Conservation (phyloP, 257 asterid genomes). For the Scutellaria galericulata region DNA sequence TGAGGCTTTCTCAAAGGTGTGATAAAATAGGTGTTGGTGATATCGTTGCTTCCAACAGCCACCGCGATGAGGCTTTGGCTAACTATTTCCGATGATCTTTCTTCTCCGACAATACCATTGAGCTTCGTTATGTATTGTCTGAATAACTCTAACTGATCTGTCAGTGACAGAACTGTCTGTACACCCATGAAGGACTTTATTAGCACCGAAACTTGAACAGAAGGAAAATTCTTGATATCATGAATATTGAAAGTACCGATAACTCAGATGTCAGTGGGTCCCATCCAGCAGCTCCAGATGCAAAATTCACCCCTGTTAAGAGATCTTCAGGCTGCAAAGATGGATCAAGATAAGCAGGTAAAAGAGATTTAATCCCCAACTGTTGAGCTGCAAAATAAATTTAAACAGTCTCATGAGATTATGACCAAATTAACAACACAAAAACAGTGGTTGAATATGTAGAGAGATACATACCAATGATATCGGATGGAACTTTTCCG, state of each 20-base stretch:
- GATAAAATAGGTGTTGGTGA: slow-evolving; percentile 54
- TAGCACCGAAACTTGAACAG: no score
- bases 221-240: no score
- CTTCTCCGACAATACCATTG: slow-evolving; percentile 48
- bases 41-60: slow-evolving; percentile 56
- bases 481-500: slow-evolving; percentile 67
- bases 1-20: slow-evolving; percentile 40
- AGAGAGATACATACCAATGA: slow-evolving; percentile 42
- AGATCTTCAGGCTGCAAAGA: slow-evolving; percentile 51
- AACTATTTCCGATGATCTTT: slow-evolving; percentile 41
- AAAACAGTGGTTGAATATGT: no score
- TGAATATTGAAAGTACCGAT: not conserved
- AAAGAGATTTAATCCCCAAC: slow-evolving; percentile 51
- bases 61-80: slow-evolving; percentile 36
- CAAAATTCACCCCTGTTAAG: slow-evolving; percentile 71
- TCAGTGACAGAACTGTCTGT: slow-evolving; percentile 50
- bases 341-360: slow-evolving; percentile 63
- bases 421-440: not conserved
- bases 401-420: no score
- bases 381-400: slow-evolving; percentile 47
- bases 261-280: slow-evolving; percentile 44
- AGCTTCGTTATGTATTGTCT: slow-evolving; percentile 48
- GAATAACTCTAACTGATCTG: slow-evolving; percentile 52
- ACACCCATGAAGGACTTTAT: not conserved
- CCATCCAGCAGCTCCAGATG: slow-evolving; percentile 73